Conservation (phyloP, 306 rosid genomes). For the Carpinus fangiana region DNA sequence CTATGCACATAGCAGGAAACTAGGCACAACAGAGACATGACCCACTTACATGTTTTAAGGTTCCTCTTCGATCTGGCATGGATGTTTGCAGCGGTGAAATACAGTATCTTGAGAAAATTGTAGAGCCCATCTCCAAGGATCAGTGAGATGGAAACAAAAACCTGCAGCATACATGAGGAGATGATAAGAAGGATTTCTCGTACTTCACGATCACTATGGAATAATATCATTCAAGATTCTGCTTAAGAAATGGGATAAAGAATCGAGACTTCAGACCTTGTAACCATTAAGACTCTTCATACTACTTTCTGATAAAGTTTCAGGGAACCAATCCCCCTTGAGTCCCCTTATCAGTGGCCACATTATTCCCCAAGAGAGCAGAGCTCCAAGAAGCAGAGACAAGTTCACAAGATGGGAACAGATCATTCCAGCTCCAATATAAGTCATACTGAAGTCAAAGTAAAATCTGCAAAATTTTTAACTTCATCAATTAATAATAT, state of each 20-base stretch:
- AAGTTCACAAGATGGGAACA: conserved; percentile 94
- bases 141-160: conserved; percentile 83
- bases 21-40: neutral
- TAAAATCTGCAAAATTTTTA: conserved; percentile 69
- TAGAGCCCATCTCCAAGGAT: conserved; percentile 97
- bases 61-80: conserved; percentile 46
- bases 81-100: conserved; percentile 60
- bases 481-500: conserved; percentile 26
- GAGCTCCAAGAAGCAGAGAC: conserved; percentile 87
- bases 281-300: conserved; percentile 95
- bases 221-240: neutral
- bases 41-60: conserved; percentile 50
- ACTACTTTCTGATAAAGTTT: conserved; percentile 68
- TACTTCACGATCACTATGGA: neutral
- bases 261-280: conserved; percentile 54
- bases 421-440: conserved; percentile 98
- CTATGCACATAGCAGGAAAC: neutral
- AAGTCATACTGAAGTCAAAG: conserved; percentile 96
- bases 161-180: conserved; percentile 48
- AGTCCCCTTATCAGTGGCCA: conserved; percentile 84
- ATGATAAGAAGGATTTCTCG: conserved; percentile 11
- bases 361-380: conserved; percentile 97
- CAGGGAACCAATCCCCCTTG: conserved; percentile 96
- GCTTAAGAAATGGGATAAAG: conserved; percentile 2
- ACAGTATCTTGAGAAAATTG: conserved; percentile 81